These are phyloP conservation scores for Rhodotorula sp. DNA, from an alignment of 1,284 basidiomycete species.

Conservation along the genomic window DNA sequence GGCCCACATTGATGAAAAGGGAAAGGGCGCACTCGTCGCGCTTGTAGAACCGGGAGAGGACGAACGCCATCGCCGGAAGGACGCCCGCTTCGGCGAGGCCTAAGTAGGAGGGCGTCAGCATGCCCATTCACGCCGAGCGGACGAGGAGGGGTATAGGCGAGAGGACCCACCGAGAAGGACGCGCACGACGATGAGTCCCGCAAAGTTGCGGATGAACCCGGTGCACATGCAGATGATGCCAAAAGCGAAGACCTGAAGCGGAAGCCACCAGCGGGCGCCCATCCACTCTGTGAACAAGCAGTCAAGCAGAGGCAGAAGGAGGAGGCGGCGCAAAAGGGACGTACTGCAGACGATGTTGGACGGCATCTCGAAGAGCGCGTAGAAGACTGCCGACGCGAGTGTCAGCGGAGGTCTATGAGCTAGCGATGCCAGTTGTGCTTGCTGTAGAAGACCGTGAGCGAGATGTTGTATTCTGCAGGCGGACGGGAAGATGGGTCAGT, in stretches of 20 bases:
- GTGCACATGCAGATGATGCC: constrained; percentile 5
- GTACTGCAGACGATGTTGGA: not conserved
- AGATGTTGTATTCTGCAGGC: not conserved
- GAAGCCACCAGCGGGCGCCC: not conserved
- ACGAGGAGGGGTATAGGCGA: not conserved
- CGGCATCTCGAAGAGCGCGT: not conserved
- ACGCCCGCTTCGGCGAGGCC: not conserved
- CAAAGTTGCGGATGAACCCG: not conserved
- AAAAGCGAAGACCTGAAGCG: not conserved
- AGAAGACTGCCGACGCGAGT: not conserved
- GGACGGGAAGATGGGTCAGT: not conserved
- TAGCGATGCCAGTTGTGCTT: not conserved
- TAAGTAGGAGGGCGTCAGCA: too few species aligned
- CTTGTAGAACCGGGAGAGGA: not conserved
- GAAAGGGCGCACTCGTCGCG: not conserved
- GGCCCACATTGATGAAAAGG: not conserved
- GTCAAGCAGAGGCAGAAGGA: not conserved
- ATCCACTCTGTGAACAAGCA: not conserved
- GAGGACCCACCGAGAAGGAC: not conserved
- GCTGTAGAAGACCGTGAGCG: not conserved
- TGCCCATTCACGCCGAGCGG: too few species aligned
- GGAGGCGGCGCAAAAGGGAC: not conserved
- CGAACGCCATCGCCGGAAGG: not conserved
- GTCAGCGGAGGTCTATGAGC: not conserved
- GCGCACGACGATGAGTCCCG: not conserved